Base-by-base conservation (phyloP, 225 moss, liverwort and hornwort genomes). In the Neckera pumila region DNA sequence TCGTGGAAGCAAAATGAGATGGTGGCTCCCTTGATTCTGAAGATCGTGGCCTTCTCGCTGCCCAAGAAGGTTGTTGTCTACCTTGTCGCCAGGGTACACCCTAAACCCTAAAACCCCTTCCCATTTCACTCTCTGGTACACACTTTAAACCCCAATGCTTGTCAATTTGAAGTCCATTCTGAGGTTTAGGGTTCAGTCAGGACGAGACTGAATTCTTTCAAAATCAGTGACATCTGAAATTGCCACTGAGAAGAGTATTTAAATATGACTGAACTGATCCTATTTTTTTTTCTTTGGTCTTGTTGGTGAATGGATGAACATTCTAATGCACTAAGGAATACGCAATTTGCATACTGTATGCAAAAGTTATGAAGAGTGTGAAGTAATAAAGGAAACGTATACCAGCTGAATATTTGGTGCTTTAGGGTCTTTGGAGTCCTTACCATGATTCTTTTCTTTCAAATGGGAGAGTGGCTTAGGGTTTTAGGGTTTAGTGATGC, bases 1-100 rank as follows among this genome's bases (percentile, higher is more conserved):
- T 82, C 14, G 31, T 45, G 65, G 90, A 81, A 91, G 90, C 54
- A 66, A 84, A 79, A 59, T 89, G 89, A 89, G 91, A 94, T 94
- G 94, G 92, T 92, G 94, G 94, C 90, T 87, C 92, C 94, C 75
- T 82, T 94, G 84, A 84, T 94, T 45, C 69, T 94, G 36, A 94
- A 94, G 92, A 26, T 94, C 61, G 88, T 94, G 47, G 87, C 81
- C 76, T 94, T 94, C 90, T 90, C 94, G 73, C 65, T 94, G 53
- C 91, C 92, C 34, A 94, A 94, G 81, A 94, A 94, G 90, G 88
- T 88, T 23, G 89, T 91, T 75, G 86, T 94, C 77, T 91, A 87
- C 63, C 94, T 94, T 58, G 91, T 94, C 54, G 94, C 91, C 36
- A 92, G 62, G 90, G 94, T 94, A 90, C 28, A 61, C 34, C 14